These are phyloP conservation scores for Marchantia paleacea DNA, from an alignment of 225 moss, liverwort and hornwort genomes.

Conservation along the genomic window DNA sequence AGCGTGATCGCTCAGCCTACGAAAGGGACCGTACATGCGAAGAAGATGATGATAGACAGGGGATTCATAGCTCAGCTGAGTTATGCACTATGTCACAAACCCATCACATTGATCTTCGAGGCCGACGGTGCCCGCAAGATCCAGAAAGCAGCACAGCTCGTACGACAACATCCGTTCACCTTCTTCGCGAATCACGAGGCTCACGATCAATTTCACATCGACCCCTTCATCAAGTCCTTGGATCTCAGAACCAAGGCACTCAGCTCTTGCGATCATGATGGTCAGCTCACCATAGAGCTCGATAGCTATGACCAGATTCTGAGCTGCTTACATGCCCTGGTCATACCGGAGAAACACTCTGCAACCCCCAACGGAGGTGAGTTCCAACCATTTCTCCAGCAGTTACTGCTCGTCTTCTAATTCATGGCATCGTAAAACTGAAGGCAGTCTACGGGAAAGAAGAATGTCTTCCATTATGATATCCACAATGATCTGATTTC, in stretches of 20 bases:
- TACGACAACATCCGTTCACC: neutral
- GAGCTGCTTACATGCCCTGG: constrained; percentile 15
- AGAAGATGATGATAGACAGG: constrained; percentile 4
- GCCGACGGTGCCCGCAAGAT: neutral
- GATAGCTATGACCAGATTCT: constrained; percentile 24
- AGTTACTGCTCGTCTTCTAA: neutral
- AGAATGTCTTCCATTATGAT: neutral
- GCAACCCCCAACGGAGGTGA: neutral
- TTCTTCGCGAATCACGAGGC: neutral
- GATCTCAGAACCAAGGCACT: neutral
- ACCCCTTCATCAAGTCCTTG: constrained; percentile 1
- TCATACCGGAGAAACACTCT: neutral
- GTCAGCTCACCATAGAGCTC: constrained; percentile 4
- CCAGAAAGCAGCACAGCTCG: neutral
- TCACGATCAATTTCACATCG: neutral
- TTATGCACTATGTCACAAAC: constrained; percentile 19
- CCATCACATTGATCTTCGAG: constrained; percentile 6
- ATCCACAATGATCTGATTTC: neutral
- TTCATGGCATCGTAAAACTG: neutral
- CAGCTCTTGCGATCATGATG: neutral
- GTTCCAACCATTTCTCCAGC: neutral
- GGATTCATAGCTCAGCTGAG: constrained; percentile 18
- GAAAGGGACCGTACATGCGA: constrained; percentile 11
- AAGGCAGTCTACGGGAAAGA: too few species aligned
- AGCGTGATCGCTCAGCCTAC: neutral